Evolutionary conservation across 768 basidiomycete genomes (phyloP).

Genomic region (Trametes maxima): DNA sequence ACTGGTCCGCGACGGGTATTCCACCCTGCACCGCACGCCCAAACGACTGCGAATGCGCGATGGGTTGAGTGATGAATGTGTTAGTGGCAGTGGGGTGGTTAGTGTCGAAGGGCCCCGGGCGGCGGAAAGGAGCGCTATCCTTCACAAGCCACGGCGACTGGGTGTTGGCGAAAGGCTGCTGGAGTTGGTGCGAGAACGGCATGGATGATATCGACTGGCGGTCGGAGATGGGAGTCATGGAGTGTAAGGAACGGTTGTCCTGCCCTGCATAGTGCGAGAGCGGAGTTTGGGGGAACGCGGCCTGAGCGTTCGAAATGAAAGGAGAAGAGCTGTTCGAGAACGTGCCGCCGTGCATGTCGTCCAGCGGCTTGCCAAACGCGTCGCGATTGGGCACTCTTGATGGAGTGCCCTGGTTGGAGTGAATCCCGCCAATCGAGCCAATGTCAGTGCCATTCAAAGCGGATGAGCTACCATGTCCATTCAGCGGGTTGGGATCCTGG

Average conservation of each 20-base stretch:
- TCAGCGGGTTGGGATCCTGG: constrained; percentile 8
- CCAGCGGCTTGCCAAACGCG: constrained; percentile 21
- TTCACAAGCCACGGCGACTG: constrained; percentile 28
- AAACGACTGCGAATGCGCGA: constrained; percentile 26
- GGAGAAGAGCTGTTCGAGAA: constrained; percentile 24
- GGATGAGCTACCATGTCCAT: constrained; percentile 15
- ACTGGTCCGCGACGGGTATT: constrained; percentile 41
- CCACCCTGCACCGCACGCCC: constrained; percentile 12
- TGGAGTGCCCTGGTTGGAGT: constrained; percentile 18
- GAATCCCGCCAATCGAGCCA: constrained; percentile 18
- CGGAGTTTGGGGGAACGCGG: constrained; percentile 26
- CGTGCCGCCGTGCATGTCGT: constrained; percentile 18
- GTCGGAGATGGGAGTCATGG: constrained; percentile 27
- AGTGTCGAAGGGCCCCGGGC: constrained; percentile 47
- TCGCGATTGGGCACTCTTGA: constrained; percentile 27
- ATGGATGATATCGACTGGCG: constrained; percentile 20
- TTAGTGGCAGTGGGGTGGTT: constrained; percentile 46
- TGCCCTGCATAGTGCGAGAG: constrained; percentile 20
- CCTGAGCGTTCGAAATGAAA: constrained; percentile 22
- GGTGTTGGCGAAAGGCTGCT: constrained; percentile 19
- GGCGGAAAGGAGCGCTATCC: constrained; percentile 25
- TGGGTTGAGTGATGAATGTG: constrained; percentile 31
- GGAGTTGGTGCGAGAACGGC: constrained; percentile 20
- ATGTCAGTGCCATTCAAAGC: constrained; percentile 18
- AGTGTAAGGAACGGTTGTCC: constrained; percentile 27